These are phyloP conservation scores for Fistulinella staudtii DNA, from an alignment of 1,284 basidiomycete species.

Conservation along the genomic window DNA sequence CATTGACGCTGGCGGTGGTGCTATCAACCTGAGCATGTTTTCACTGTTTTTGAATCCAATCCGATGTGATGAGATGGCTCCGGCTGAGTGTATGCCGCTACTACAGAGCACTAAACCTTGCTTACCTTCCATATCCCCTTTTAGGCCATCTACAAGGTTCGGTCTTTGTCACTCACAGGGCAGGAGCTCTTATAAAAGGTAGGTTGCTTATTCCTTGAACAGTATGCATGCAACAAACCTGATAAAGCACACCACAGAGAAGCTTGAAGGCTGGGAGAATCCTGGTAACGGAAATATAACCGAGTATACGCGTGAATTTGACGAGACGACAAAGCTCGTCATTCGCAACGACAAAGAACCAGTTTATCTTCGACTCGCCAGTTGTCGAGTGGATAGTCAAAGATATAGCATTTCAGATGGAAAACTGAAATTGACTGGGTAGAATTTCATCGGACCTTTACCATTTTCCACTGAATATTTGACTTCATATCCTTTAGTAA, in stretches of 20 bases:
- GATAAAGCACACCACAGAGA: too few species aligned
- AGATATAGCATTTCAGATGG: conserved; percentile 4
- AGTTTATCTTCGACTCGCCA: conserved; percentile 7
- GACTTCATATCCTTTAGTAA: conserved; percentile 33
- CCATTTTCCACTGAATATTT: conserved; percentile 15
- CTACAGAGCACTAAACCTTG: neutral
- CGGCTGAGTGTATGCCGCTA: neutral
- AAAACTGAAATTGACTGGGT: conserved; percentile 15
- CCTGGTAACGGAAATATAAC: conserved; percentile 14
- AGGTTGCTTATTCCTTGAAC: conserved; percentile 22
- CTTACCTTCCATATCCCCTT: neutral
- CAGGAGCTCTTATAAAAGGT: conserved; percentile 29
- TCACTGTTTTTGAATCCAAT: neutral
- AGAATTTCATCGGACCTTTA: neutral
- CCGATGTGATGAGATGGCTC: neutral
- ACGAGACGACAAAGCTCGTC: conserved; percentile 5
- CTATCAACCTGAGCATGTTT: neutral
- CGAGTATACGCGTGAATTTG: conserved; percentile 10
- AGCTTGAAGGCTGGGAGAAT: conserved; percentile 26
- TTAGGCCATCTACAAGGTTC: conserved; percentile 22
- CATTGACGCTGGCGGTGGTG: conserved; percentile 33
- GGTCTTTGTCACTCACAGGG: conserved; percentile 38
- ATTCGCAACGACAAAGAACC: conserved; percentile 10
- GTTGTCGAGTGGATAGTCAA: neutral
- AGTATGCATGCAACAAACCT: neutral